A percentile compares a stretch with the other conserved stretches of the same genome.
phyloP scores from a whole-genome alignment of 2,329 filamentous ascomycete species.

The Zasmidium citrigriseum region DNA sequence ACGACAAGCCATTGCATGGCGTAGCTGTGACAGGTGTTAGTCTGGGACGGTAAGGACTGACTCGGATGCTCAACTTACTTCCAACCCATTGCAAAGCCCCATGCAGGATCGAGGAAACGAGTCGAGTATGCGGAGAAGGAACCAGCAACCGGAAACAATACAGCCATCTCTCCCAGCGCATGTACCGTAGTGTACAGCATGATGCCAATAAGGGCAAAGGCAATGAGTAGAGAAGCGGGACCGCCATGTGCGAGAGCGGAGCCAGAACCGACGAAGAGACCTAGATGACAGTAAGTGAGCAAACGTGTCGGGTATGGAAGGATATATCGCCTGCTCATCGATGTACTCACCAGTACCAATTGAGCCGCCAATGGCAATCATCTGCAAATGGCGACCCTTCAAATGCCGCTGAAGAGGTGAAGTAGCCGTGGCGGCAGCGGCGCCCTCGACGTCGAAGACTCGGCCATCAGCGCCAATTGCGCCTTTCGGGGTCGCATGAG shows the following conservation, averaged over 20 bases:
- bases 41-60: not conserved
- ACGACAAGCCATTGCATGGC: conserved; percentile 37
- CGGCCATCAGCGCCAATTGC: conserved; percentile 54
- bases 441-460: conserved; percentile 64
- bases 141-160: conserved; percentile 37
- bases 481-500: conserved; percentile 51
- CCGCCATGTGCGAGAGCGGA: conserved; percentile 34
- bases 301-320: too few species aligned
- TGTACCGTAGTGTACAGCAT: conserved; percentile 38
- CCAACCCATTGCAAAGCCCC: conserved; percentile 40
- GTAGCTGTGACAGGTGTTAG: conserved; percentile 28
- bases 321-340: too few species aligned
- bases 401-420: conserved; percentile 72
- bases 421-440: conserved; percentile 65
- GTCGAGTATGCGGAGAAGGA: conserved; percentile 38
- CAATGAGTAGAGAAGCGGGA: conserved; percentile 36
- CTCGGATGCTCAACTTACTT: conserved; percentile 24
- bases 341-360: not conserved
- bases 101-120: conserved; percentile 37
- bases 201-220: conserved; percentile 34
- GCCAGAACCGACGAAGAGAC: conserved; percentile 39
- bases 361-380: conserved; percentile 74
- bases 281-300: too few species aligned
- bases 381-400: conserved; percentile 86
- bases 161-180: conserved; percentile 38